These are phyloP conservation scores for Saksenaea vasiformis DNA, from an alignment of 371 early-diverging fungal genomes.

Conservation along the genomic window DNA sequence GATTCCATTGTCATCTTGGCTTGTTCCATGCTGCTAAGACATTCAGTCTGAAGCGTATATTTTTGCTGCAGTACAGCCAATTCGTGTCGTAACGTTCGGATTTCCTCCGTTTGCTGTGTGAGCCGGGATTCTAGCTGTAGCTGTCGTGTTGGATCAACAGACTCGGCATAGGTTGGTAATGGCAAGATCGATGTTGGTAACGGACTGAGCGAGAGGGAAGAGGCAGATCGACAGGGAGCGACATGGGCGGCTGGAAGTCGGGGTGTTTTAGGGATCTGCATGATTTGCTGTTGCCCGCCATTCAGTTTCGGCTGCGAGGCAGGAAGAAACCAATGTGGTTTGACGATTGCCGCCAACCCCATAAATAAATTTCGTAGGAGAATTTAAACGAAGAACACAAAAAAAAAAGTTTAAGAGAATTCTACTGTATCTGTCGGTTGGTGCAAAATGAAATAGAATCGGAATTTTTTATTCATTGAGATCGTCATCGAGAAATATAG, in stretches of 20 bases:
- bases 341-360: background rate
- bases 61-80: background rate
- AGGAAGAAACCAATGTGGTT: background rate
- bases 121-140: background rate
- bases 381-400: background rate
- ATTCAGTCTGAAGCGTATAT: background rate
- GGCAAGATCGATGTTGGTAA: background rate
- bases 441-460: background rate
- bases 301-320: background rate
- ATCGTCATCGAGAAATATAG: too few species aligned
- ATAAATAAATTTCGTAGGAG: background rate
- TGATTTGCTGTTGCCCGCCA: background rate
- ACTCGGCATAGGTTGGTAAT: background rate
- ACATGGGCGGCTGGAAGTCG: background rate
- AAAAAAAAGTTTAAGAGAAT: background rate
- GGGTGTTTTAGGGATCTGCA: background rate
- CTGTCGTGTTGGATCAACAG: background rate
- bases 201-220: background rate
- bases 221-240: background rate
- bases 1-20: conserved; percentile 55
- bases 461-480: background rate
- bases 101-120: background rate
- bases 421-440: background rate
- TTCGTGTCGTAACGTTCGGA: background rate
- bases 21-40: background rate